Evolutionary conservation across 2,329 filamentous ascomycete genomes (phyloP).

Genomic region (Fusarium sp.): DNA sequence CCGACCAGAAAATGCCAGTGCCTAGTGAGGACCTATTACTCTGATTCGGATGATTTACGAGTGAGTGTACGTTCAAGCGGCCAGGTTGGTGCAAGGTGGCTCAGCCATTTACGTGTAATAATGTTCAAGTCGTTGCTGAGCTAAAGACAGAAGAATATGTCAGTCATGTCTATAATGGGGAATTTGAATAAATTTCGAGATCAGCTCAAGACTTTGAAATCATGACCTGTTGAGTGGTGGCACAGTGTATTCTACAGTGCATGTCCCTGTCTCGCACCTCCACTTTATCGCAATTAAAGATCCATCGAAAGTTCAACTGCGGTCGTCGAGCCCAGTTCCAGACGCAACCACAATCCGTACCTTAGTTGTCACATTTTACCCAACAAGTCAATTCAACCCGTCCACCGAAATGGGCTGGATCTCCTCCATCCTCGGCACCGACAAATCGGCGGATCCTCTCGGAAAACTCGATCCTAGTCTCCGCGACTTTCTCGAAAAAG

Average conservation of each 20-base stretch:
- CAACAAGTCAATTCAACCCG: not conserved
- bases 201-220: not conserved
- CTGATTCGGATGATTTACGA: slow-evolving; percentile 5
- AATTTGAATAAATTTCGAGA: too few relatives aligned
- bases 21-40: slow-evolving; percentile 38
- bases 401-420: slow-evolving; percentile 69
- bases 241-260: slow-evolving; percentile 46
- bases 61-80: slow-evolving; percentile 4
- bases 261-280: slow-evolving; percentile 29
- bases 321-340: slow-evolving; percentile 19
- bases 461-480: slow-evolving; percentile 86
- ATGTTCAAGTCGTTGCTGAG: too few relatives aligned
- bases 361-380: not conserved
- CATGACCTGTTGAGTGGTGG: not conserved
- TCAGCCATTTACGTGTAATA: not conserved
- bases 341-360: slow-evolving; percentile 12
- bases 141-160: too few relatives aligned
- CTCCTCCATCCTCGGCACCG: slow-evolving; percentile 67
- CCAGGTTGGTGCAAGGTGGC: too few relatives aligned
- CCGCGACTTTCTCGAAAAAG: slow-evolving; percentile 86
- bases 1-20: slow-evolving; percentile 44
- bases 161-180: not conserved
- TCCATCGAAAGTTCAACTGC: slow-evolving; percentile 30
- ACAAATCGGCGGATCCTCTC: slow-evolving; percentile 70
- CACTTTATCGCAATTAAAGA: slow-evolving; percentile 35